These are phyloP conservation scores for Penicillium sp. DNA, from an alignment of 2,329 filamentous ascomycete genomes.

Conservation along the genomic window DNA sequence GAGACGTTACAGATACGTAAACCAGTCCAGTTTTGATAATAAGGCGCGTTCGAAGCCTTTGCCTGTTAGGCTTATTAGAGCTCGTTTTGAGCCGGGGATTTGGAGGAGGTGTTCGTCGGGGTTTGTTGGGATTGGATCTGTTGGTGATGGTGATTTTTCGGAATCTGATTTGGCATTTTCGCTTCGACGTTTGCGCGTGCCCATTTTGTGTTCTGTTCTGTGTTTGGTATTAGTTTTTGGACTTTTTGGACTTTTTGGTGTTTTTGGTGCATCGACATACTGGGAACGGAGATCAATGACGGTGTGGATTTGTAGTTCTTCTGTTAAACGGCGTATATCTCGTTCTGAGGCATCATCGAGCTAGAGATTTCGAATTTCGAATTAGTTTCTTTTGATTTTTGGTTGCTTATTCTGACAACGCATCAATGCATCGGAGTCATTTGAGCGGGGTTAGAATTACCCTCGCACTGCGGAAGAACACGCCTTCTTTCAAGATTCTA, in stretches of 20 bases:
- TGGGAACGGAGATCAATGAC: conserved; percentile 78
- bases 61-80: conserved; percentile 72
- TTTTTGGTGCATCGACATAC: conserved; percentile 44
- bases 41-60: conserved; percentile 67
- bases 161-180: conserved; percentile 31
- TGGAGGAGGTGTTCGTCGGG: conserved; percentile 57
- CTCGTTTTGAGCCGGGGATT: conserved; percentile 64
- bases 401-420: background rate
- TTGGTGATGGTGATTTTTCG: conserved; percentile 3
- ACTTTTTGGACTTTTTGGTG: background rate
- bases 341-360: conserved; percentile 68
- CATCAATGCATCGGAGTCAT: background rate
- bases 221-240: conserved; percentile 29
- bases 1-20: conserved; percentile 58
- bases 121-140: conserved; percentile 49
- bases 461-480: conserved; percentile 68
- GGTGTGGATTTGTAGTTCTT: conserved; percentile 65
- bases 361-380: conserved; percentile 11
- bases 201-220: conserved; percentile 71
- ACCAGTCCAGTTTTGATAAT: conserved; percentile 67
- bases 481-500: conserved; percentile 57
- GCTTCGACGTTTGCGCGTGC: conserved; percentile 60
- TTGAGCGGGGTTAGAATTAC: conserved; percentile 45
- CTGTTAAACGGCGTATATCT: conserved; percentile 61
- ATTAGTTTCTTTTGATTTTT: background rate